phyloP scores from a whole-genome alignment of 495 filamentous ascomycete genomes.

The Penicillium soppii region DNA sequence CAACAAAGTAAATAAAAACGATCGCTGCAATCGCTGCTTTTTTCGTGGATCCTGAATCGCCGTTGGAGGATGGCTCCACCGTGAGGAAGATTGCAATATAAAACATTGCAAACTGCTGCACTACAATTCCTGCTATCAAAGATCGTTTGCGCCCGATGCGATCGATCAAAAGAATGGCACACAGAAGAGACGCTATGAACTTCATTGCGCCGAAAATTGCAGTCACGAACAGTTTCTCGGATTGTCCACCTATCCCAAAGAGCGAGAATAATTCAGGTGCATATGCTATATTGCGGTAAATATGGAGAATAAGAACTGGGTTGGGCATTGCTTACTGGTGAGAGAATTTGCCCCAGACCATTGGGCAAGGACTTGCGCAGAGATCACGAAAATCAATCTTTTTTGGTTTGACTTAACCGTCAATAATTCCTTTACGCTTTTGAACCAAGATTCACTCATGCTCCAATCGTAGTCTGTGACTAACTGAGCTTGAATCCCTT shows the following conservation, averaged over 20 bases:
- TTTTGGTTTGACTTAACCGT: conserved; percentile 50
- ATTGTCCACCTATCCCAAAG: conserved; percentile 56
- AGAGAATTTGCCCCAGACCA: conserved; percentile 64
- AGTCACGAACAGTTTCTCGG: conserved; percentile 58
- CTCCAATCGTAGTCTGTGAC: conserved; percentile 49
- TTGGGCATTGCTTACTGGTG: conserved; percentile 18
- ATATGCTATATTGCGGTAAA: conserved; percentile 44
- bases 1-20: conserved; percentile 55
- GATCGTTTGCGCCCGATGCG: conserved; percentile 61
- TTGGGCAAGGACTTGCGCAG: conserved; percentile 53
- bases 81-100: conserved; percentile 62
- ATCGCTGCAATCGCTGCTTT: conserved; percentile 46
- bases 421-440: conserved; percentile 52
- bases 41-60: conserved; percentile 6
- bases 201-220: conserved; percentile 66
- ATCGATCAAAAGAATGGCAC: conserved; percentile 64
- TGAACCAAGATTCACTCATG: conserved; percentile 40
- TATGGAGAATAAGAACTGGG: background rate
- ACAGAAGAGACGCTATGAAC: conserved; percentile 55
- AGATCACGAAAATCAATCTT: conserved; percentile 49
- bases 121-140: conserved; percentile 52
- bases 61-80: conserved; percentile 21
- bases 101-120: conserved; percentile 55
- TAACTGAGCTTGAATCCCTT: conserved; percentile 47
- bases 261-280: conserved; percentile 60